Conservation (phyloP, 1,139 yeast genomes). For the Saccharomyces hybrid region DNA sequence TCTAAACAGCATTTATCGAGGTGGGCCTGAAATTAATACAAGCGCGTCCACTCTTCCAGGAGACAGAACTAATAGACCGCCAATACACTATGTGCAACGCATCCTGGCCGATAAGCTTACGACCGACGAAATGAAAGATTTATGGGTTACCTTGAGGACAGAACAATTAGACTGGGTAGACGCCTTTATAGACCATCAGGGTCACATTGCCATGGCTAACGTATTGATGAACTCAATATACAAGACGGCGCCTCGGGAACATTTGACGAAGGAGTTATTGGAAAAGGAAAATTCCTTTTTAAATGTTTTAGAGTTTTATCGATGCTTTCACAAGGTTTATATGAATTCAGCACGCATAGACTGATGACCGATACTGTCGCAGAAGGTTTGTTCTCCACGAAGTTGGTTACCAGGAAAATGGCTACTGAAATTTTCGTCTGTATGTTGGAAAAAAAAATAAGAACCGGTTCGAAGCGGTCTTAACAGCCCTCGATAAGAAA, state of each 20-base stretch:
- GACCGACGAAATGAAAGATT: constrained; percentile 64
- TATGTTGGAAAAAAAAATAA: constrained; percentile 44
- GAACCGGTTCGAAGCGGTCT: constrained; percentile 23
- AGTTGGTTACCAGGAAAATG: constrained; percentile 66
- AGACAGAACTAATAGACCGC: constrained; percentile 37
- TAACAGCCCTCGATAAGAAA: constrained; percentile 21
- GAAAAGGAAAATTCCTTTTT: constrained; percentile 56
- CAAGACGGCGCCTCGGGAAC: constrained; percentile 21
- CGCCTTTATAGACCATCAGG: constrained; percentile 73
- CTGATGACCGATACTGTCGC: constrained; percentile 52
- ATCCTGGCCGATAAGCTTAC: constrained; percentile 65
- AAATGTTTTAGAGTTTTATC: constrained; percentile 58
- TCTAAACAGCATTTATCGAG: background rate
- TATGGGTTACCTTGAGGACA: constrained; percentile 87
- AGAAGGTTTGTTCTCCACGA: constrained; percentile 52
- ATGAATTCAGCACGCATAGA: constrained; percentile 45
- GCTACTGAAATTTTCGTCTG: constrained; percentile 71
- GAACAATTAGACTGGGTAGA: constrained; percentile 91
- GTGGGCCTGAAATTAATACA: constrained; percentile 9
- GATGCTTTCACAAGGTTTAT: constrained; percentile 50
- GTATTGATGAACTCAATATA: constrained; percentile 40
- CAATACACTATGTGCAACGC: constrained; percentile 70
- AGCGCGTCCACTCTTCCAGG: constrained; percentile 12
- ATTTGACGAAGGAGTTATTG: constrained; percentile 32
- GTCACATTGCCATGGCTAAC: constrained; percentile 74